Conservation (phyloP, 768 basidiomycete genomes). For the Cytidiella melzeri region DNA sequence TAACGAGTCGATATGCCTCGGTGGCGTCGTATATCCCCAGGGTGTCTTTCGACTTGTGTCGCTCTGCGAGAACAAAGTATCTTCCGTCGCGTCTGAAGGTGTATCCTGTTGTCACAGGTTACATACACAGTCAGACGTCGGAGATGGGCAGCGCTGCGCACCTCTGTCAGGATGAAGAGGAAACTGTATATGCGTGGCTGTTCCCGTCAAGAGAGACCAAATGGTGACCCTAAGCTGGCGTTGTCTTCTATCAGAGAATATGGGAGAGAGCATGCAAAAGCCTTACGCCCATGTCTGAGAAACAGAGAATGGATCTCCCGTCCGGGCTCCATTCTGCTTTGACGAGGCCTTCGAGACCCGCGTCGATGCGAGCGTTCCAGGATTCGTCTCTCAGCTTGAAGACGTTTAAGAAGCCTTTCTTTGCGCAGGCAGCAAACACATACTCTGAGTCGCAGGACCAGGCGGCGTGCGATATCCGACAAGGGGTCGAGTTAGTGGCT, state of each 20-base stretch:
- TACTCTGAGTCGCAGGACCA: slow-evolving; percentile 92
- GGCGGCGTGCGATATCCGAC: slow-evolving; percentile 61
- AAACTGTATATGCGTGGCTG: slow-evolving; percentile 79
- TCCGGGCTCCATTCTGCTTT: slow-evolving; percentile 90
- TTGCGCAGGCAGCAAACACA: slow-evolving; percentile 75
- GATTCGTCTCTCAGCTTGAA: slow-evolving; percentile 75
- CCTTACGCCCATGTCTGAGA: slow-evolving; percentile 92
- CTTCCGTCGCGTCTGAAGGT: slow-evolving; percentile 75
- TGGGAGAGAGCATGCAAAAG: neutral
- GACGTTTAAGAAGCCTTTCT: slow-evolving; percentile 63
- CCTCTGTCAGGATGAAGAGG: slow-evolving; percentile 80
- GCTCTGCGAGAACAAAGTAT: slow-evolving; percentile 82
- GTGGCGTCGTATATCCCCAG: slow-evolving; percentile 77
- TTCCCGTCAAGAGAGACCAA: slow-evolving; percentile 74
- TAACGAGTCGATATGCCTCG: slow-evolving; percentile 63
- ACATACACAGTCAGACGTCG: too few relatives aligned
- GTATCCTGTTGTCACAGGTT: slow-evolving; percentile 63
- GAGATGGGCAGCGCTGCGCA: slow-evolving; percentile 26
- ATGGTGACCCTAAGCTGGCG: slow-evolving; percentile 75
- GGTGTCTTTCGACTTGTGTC: slow-evolving; percentile 86
- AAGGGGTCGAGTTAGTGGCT: neutral
- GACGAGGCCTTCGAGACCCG: slow-evolving; percentile 78
- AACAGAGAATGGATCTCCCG: slow-evolving; percentile 78
- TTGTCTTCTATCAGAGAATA: neutral
- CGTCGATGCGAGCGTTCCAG: slow-evolving; percentile 73